phyloP scores from a whole-genome alignment of 768 basidiomycete genomes.

The Suillus luteus region DNA sequence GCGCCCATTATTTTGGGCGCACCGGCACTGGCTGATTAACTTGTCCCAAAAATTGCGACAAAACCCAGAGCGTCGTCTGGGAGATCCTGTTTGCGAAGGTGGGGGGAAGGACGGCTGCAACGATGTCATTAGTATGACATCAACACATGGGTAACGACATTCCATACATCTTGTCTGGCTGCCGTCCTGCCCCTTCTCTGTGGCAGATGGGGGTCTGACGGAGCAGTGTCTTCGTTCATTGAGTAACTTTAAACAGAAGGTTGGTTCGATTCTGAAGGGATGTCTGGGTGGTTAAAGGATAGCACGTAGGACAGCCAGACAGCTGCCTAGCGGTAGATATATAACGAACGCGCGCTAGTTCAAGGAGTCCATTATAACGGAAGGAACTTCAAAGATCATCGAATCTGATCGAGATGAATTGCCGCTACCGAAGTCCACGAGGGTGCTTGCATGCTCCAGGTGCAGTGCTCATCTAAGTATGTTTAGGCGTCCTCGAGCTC shows the following conservation, averaged over 20 bases:
- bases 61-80: not conserved
- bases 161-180: slow-evolving; percentile 1
- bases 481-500: not conserved
- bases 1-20: not conserved
- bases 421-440: not conserved
- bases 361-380: not conserved
- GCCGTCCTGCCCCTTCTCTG: not conserved
- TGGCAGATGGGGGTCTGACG: not conserved
- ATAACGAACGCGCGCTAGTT: not conserved
- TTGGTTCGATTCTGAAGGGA: not conserved
- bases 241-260: not conserved
- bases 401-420: not conserved
- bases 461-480: not conserved
- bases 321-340: not conserved
- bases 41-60: slow-evolving; percentile 1
- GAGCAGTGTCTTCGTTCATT: not conserved
- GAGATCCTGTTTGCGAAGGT: not conserved
- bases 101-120: not conserved
- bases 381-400: not conserved
- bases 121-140: not conserved
- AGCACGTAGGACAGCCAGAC: not conserved
- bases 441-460: not conserved
- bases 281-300: not conserved
- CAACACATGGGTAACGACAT: not conserved
- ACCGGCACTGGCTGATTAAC: not conserved